Conservation (phyloP, 2,329 filamentous ascomycete genomes). For the Pseudogymnoascus sp. region DNA sequence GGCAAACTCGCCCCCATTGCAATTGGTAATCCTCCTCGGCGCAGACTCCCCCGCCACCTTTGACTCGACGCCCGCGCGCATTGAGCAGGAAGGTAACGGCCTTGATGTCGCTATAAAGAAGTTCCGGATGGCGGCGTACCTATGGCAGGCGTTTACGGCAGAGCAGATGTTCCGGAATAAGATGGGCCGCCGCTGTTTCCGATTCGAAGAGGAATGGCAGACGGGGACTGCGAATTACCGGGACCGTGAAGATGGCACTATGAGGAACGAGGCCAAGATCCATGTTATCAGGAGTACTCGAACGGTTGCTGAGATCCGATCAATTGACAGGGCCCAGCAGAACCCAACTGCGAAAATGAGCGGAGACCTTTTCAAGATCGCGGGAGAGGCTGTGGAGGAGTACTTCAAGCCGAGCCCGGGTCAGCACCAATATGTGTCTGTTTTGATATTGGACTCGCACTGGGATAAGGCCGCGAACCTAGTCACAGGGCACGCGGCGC, state of each 20-base stretch:
- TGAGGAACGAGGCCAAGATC: constrained; percentile 86
- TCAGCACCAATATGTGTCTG: constrained; percentile 83
- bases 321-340: constrained; percentile 73
- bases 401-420: constrained; percentile 70
- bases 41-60: constrained; percentile 84
- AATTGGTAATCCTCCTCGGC: constrained; percentile 79
- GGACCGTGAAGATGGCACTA: constrained; percentile 62
- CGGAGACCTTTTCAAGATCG: constrained; percentile 69
- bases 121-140: constrained; percentile 88
- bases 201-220: constrained; percentile 94
- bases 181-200: constrained; percentile 76
- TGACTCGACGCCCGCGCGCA: constrained; percentile 70
- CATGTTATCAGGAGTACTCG: constrained; percentile 78
- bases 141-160: constrained; percentile 95
- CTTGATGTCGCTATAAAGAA: constrained; percentile 78
- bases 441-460: constrained; percentile 78
- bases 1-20: constrained; percentile 71
- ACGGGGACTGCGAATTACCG: constrained; percentile 70
- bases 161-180: constrained; percentile 93
- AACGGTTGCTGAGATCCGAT: constrained; percentile 76
- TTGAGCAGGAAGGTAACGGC: constrained; percentile 73
- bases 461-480: constrained; percentile 70
- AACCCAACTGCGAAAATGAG: constrained; percentile 62
- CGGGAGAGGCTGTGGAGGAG: constrained; percentile 67
- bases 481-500: constrained; percentile 73